phyloP scores from a whole-genome alignment of 345 rosid genomes.

The Salix dunnii region DNA sequence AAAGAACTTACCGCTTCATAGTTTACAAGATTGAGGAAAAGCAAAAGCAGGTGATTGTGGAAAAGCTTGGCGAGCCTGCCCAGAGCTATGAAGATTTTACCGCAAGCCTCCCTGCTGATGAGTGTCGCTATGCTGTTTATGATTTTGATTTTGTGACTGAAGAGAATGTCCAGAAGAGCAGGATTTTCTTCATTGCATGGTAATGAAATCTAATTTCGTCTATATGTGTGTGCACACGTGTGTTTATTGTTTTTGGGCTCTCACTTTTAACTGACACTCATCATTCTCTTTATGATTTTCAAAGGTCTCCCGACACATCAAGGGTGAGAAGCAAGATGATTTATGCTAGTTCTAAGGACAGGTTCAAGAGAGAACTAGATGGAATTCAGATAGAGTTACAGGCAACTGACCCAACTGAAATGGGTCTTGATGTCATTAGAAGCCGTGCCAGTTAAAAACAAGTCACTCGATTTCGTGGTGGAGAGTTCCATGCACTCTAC shows the following conservation, averaged over 20 bases:
- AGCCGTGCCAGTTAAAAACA: slow-evolving; percentile 39
- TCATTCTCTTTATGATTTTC: slow-evolving; percentile 3
- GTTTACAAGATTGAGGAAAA: slow-evolving; percentile 57
- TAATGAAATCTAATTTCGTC: neutral
- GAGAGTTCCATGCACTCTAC: slow-evolving; percentile 15
- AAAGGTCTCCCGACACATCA: slow-evolving; percentile 57
- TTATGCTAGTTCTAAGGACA: slow-evolving; percentile 60
- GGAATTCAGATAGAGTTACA: slow-evolving; percentile 61
- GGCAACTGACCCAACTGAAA: slow-evolving; percentile 62
- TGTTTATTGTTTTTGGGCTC: neutral
- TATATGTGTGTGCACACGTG: neutral
- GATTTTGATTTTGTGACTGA: slow-evolving; percentile 54
- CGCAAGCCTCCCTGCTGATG: slow-evolving; percentile 52
- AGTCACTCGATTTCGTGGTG: neutral
- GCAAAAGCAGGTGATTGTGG: slow-evolving; percentile 52
- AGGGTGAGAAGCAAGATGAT: slow-evolving; percentile 64
- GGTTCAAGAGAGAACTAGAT: slow-evolving; percentile 59
- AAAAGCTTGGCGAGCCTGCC: slow-evolving; percentile 49
- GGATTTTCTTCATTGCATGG: slow-evolving; percentile 59
- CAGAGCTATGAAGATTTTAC: slow-evolving; percentile 45
- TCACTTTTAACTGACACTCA: neutral
- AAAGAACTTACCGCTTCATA: slow-evolving; percentile 49
- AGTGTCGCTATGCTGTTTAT: slow-evolving; percentile 38
- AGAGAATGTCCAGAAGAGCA: slow-evolving; percentile 57
- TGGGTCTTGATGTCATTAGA: slow-evolving; percentile 52